These are phyloP conservation scores for Thraustochytrium sp. DNA, from an alignment of 352 stramenopile species.

Conservation along the genomic window DNA sequence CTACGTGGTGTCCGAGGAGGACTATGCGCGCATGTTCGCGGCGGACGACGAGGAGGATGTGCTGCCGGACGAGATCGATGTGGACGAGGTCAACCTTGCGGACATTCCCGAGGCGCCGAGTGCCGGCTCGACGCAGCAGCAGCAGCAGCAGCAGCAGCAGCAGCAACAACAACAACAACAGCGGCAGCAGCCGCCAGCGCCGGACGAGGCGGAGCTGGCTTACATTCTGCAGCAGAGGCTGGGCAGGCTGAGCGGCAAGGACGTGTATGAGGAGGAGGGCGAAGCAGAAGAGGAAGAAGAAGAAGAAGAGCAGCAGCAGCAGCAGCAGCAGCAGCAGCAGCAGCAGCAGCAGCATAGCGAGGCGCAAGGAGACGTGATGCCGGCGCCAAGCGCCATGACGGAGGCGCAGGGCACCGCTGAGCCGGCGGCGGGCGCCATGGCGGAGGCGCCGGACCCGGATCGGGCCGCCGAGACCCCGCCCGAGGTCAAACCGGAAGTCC, in stretches of 20 bases:
- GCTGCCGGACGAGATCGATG: neutral
- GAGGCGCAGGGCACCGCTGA: neutral
- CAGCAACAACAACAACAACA: neutral
- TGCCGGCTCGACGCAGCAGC: neutral
- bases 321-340: neutral
- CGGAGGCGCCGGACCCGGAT: neutral
- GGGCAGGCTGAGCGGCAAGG: neutral
- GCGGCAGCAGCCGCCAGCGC: neutral
- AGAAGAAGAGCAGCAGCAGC: neutral
- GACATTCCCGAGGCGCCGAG: neutral
- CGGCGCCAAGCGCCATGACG: neutral
- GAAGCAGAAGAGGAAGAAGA: no score
- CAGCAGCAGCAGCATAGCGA: no score
- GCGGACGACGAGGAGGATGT: neutral
- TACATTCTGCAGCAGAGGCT: neutral
- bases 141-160: neutral
- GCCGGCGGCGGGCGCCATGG: neutral
- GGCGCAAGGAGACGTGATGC: no score
- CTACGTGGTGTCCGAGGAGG: conserved; percentile 20
- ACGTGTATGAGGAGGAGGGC: neutral
- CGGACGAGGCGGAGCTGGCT: neutral
- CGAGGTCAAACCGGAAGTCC: neutral
- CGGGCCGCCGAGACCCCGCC: neutral
- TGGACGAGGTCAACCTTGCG: conserved; percentile 10
- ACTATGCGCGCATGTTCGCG: neutral